Evolutionary conservation across 1,139 yeast species (phyloP), one percentile per base, ranked within the genome.

Genomic region (Hansenula anomala): DNA sequence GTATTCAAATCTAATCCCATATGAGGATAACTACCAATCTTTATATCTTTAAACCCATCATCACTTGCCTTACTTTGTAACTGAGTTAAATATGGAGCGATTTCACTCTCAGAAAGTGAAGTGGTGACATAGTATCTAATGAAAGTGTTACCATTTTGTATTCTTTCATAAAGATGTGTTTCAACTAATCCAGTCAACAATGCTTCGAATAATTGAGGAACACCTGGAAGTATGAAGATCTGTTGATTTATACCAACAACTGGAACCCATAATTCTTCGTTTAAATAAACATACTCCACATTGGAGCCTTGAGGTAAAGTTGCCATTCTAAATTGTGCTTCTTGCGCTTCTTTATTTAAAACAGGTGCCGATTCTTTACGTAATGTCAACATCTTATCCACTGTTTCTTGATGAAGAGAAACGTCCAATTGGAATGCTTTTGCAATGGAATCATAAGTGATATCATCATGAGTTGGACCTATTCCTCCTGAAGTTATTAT

Each of bases 381-480:
- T 17, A 79, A 58, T 16, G 52, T 48, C 18, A 68, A 63, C 95
- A 86, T 86, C 43, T 79, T 64, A 3, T 63, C 68, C 16, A 75
- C 80, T 4, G 87, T 79, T 28, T 71, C 78, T 24, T 64, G 56
- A 57, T 87, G 81, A 16, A 81, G 55, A 30, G 59, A 60, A 41
- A 80, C 63, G 0, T 72, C 72, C 11, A 83, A 59, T 2, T 61
- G 61, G 52, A 69, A 87, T 17, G 85, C 83, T 46, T 71, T 73
- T 2, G 89, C 85, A 14, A 87, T 58, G 6, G 83, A 72, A 37
- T 78, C 78, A 58, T 88, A 87, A 0, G 95, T 86, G 42, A 87
- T 81, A 57, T 87, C 96, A 56, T 87, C 96, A 52, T 87, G 95
- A 0, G 96, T 88, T 4, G 95, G 86, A 0, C 96, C 96, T 45